Conservation (phyloP, 257 asterid species). For the Plectranthus barbatus region DNA sequence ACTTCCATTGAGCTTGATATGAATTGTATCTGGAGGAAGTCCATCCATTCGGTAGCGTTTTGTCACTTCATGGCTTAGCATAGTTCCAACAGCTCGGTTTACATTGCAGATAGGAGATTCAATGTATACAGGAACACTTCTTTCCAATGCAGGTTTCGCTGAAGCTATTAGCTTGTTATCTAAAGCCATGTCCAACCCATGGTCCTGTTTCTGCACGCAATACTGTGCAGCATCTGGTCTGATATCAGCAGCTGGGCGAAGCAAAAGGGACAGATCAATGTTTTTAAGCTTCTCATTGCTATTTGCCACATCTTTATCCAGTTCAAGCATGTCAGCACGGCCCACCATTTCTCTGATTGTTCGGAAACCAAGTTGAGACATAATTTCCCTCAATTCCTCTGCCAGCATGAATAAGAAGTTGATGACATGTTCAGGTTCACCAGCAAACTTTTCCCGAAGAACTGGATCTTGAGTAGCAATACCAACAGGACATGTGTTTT, state of each 20-base stretch:
- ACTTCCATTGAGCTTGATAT: conserved; percentile 83
- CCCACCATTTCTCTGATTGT: conserved; percentile 89
- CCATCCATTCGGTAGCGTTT: conserved; percentile 69
- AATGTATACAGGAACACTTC: conserved; percentile 70
- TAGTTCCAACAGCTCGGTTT: conserved; percentile 95
- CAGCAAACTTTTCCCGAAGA: conserved; percentile 89
- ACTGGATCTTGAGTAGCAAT: conserved; percentile 99
- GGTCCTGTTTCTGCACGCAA: conserved; percentile 97
- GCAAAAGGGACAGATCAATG: conserved; percentile 81
- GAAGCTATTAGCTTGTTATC: conserved; percentile 67
- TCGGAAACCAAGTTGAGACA: conserved; percentile 88
- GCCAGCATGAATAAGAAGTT: conserved; percentile 98
- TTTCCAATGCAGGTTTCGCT: conserved; percentile 75
- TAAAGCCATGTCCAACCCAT: conserved; percentile 89
- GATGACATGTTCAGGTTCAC: conserved; percentile 95
- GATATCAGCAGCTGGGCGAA: conserved; percentile 93
- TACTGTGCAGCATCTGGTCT: conserved; percentile 96
- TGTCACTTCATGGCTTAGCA: conserved; percentile 95
- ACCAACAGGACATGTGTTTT: conserved; percentile 98
- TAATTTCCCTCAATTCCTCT: conserved; percentile 88
- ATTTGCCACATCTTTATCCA: conserved; percentile 60
- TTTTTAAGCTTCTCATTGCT: conserved; percentile 78
- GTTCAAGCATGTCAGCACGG: conserved; percentile 90
- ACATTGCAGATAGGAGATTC: conserved; percentile 82
- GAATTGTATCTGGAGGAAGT: conserved; percentile 82